Evolutionary conservation across 495 filamentous ascomycete species (phyloP).

Genomic region (Penicillium pulvis): DNA sequence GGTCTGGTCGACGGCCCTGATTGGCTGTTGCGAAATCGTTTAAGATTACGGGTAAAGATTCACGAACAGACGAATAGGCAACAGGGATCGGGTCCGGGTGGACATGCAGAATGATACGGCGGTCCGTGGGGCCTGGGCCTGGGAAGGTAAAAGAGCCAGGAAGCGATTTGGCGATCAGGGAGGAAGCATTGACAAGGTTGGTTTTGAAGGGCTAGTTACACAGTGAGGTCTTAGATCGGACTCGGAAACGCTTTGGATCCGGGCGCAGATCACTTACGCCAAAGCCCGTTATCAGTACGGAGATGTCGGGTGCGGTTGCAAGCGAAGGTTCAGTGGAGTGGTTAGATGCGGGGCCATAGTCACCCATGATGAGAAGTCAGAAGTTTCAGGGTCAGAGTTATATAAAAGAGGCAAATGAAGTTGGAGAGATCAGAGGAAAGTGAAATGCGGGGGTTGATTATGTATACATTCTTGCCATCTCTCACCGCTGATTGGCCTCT

Average conservation of each 20-base stretch:
- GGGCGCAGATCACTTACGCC: slow-evolving; percentile 54
- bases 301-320: slow-evolving; percentile 49
- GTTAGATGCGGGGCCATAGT: slow-evolving; percentile 34
- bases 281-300: slow-evolving; percentile 73
- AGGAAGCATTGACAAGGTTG: slow-evolving; percentile 70
- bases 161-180: slow-evolving; percentile 63
- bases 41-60: slow-evolving; percentile 60
- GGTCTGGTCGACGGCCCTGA: slow-evolving; percentile 55
- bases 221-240: slow-evolving; percentile 6
- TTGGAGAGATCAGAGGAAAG: neutral
- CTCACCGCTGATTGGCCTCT: neutral
- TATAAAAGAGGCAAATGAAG: neutral
- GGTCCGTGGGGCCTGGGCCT: slow-evolving; percentile 26
- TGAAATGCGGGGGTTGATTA: neutral
- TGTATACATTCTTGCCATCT: neutral
- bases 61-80: slow-evolving; percentile 64
- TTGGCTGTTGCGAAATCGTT: slow-evolving; percentile 37
- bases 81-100: slow-evolving; percentile 70
- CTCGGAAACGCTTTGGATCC: slow-evolving; percentile 13
- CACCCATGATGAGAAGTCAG: slow-evolving; percentile 35
- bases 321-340: slow-evolving; percentile 19
- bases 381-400: neutral
- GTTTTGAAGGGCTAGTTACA: slow-evolving; percentile 63
- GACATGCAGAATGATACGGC: slow-evolving; percentile 63
- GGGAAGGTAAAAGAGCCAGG: slow-evolving; percentile 36